Evolutionary conservation across 371 early-diverging fungal genomes (phyloP).

Genomic region (Apophysomyces variabilis): DNA sequence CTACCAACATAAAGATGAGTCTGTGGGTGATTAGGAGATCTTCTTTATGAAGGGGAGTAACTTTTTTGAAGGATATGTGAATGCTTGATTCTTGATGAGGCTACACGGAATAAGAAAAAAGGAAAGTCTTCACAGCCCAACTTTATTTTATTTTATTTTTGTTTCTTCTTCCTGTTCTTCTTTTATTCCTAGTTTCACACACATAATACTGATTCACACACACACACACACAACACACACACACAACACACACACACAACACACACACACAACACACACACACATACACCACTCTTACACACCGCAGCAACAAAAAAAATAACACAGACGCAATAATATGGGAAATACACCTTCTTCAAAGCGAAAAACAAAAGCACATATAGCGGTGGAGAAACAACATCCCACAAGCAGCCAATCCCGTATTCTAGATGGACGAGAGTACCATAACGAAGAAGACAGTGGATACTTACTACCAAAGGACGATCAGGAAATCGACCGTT

Average conservation of each 20-base stretch:
- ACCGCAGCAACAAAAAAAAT: background rate
- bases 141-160: constrained; percentile 7
- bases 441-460: constrained; percentile 38
- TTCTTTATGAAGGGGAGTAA: background rate
- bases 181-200: constrained; percentile 10
- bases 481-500: constrained; percentile 44
- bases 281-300: background rate
- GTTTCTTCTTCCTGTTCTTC: constrained; percentile 9
- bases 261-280: too few relatives aligned
- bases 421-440: constrained; percentile 30
- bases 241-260: too few relatives aligned
- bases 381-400: constrained; percentile 1
- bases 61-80: background rate
- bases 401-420: background rate
- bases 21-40: constrained; percentile 7
- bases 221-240: too few relatives aligned
- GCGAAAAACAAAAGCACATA: constrained; percentile 5
- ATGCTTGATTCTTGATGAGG: constrained; percentile 5
- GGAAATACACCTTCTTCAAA: background rate
- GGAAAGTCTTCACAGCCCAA: constrained; percentile 10
- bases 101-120: constrained; percentile 10
- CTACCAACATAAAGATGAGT: background rate
- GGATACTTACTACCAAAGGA: constrained; percentile 44
- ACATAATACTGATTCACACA: background rate
- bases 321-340: background rate